Base-by-base conservation (phyloP, 768 basidiomycete species). In the Pisolithus microcarpus region DNA sequence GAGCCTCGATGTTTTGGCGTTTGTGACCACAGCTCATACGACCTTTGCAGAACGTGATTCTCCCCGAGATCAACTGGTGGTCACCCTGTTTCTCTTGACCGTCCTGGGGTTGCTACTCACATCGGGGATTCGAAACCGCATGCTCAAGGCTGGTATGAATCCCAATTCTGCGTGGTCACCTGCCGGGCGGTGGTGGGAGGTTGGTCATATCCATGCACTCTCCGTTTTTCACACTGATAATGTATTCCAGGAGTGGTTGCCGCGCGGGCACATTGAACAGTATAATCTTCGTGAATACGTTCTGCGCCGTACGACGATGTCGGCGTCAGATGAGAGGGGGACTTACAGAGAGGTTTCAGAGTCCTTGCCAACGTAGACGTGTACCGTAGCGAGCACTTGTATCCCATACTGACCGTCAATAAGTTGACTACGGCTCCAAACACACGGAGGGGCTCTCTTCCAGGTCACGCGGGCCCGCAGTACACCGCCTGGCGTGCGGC, bases 21-120 rank as follows among this genome's bases (percentile, higher is more conserved):
- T 59, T 58, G 60, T 65, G 64, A 58, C 58, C 56, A 45, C 52
- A 50, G 48, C 61, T 62, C 49, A 55, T 52, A 53, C 59, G 13
- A 34, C 49, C 54, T 47, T 52, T 56, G 57, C 68, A 95, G 92
- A 94, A 72, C 81, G 93, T 54, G 92, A 95, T 73, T 93, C 90
- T 18, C 93, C 93, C n/a, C 72, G 92, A 65, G 93, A 96, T 70
- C 92, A 95, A 63, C 75, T 94, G 26, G 86, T 95, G 30, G 93
- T 95, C 43, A 92, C 91, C 16, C 73, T 94, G 47, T 96, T 95
- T 72, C 74, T 95, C 26, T 70, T 96, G 56, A 87, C 84, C 28
- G 85, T 96, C 24, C 85, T 94, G 58, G 91, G 90, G 19, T 77
- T 95, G 51, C 71, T 95, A 39, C 73, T 95, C 23, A 85, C 81